Base-by-base conservation (phyloP, 2,329 filamentous ascomycete genomes). In the Shiraia bambusicola region DNA sequence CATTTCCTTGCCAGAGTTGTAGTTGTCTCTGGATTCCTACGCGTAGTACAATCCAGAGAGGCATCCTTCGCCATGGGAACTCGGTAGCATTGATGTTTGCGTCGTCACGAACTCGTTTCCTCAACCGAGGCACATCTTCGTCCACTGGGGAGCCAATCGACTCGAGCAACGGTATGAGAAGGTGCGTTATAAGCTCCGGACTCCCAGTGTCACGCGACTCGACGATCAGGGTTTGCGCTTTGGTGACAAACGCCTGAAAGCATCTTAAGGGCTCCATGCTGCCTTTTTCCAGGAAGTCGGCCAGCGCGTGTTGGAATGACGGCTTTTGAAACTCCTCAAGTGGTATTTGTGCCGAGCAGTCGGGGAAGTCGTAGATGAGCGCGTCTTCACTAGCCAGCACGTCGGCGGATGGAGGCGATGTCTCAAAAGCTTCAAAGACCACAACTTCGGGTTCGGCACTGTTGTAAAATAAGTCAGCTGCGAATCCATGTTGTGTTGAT, bases 71-170 rank as follows among this genome's bases (percentile, higher is more conserved):
- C 82, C 83, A 87, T 0, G 82, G 82, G 0, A 69, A 45, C 3
- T 72, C 61, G 0, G 71, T 65, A 1, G 72, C 54, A 1, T 60
- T 52, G 59, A 78, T 73, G 13, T 72, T 72, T 1, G 83, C 75
- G 26, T 86, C 81, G 33, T 86, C 83, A 0, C 79, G 72, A 0
- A 84, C 73, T 3, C 75, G 69, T 54, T 87, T 87, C 0, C 68
- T 66, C 1, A 83, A 52, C 0, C 69, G 22, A 0, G 61, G 50
- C 0, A 73, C 63, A 1, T 63, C 43, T 19, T 30, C 34, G 1
- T 66, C 44, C 0, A 69, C 47, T 1, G 68, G 51, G 0, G 56
- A 47, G 0, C 82, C 82, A 4, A 76, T 67, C 0, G 71, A 75
- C 51, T 80, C 75, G 0, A 87, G 62, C 0, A 85, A 54, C 0